phyloP scores from a whole-genome alignment of 148 eudicot genomes.

The Rhododendron simsii region DNA sequence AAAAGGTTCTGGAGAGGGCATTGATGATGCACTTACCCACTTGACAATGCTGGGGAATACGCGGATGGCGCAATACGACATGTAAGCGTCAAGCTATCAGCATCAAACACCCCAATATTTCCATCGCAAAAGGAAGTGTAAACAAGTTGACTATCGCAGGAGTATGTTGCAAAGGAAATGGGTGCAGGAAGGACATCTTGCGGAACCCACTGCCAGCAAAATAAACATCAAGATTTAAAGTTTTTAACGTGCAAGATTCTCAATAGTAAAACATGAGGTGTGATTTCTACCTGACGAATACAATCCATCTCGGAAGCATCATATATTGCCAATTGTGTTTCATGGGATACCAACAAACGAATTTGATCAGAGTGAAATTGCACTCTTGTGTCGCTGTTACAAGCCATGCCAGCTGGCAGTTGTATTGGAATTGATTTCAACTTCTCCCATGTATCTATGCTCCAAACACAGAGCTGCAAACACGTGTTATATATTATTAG shows the following conservation, averaged over 20 bases:
- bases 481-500: background rate
- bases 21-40: slow-evolving; percentile 44
- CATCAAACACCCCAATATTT: slow-evolving; percentile 73
- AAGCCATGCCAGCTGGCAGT: slow-evolving; percentile 67
- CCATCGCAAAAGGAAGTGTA: slow-evolving; percentile 74
- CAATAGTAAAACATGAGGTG: background rate
- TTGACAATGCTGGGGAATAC: slow-evolving; percentile 52
- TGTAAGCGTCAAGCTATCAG: slow-evolving; percentile 60
- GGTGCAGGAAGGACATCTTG: slow-evolving; percentile 69
- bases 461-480: slow-evolving; percentile 73
- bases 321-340: slow-evolving; percentile 77
- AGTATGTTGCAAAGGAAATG: slow-evolving; percentile 68
- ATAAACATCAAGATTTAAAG: slow-evolving; percentile 1
- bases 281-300: slow-evolving; percentile 50
- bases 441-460: slow-evolving; percentile 75
- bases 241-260: background rate
- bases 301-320: slow-evolving; percentile 84
- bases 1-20: background rate
- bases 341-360: slow-evolving; percentile 72
- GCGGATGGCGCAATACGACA: slow-evolving; percentile 69
- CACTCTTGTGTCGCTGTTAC: slow-evolving; percentile 71
- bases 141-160: slow-evolving; percentile 69
- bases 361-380: slow-evolving; percentile 77
- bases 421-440: slow-evolving; percentile 54
- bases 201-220: slow-evolving; percentile 72